These are phyloP conservation scores for Aspergillus wentii DNA, from an alignment of 495 filamentous ascomycete species.

Conservation along the genomic window DNA sequence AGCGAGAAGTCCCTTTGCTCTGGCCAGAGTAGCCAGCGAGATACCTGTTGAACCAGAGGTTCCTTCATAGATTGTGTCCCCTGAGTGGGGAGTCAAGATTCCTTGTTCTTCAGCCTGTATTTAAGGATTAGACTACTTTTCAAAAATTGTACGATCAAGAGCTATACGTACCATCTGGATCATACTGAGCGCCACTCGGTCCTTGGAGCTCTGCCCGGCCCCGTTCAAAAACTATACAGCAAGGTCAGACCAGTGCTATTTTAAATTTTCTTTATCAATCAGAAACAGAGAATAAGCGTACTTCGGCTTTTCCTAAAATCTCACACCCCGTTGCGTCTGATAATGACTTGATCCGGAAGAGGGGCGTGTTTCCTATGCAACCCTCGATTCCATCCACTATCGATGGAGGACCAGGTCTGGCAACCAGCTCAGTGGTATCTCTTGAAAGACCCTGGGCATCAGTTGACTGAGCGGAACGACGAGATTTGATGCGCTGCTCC, in stretches of 20 bases:
- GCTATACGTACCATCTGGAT: constrained; percentile 56
- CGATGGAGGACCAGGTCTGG: constrained; percentile 33
- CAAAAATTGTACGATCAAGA: constrained; percentile 5
- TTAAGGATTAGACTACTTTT: constrained; percentile 7
- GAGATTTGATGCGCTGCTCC: constrained; percentile 49
- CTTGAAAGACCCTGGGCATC: constrained; percentile 1
- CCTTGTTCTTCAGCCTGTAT: constrained; percentile 72
- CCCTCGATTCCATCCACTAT: constrained; percentile 77
- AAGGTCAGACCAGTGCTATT: too few relatives aligned
- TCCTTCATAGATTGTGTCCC: constrained; percentile 95
- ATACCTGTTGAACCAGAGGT: constrained; percentile 94
- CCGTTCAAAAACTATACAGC: constrained; percentile 88
- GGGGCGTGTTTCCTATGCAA: constrained; percentile 89
- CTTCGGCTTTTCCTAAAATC: constrained; percentile 92
- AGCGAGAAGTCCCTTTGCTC: constrained; percentile 83
- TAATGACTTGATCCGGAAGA: constrained; percentile 82
- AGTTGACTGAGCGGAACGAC: constrained; percentile 4
- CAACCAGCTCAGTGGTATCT: constrained; percentile 16
- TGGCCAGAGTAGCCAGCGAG: constrained; percentile 81
- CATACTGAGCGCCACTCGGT: constrained; percentile 87
- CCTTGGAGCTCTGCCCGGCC: constrained; percentile 92
- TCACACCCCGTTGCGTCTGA: constrained; percentile 88
- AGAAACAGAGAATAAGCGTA: constrained; percentile 20
- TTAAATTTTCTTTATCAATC: background rate
- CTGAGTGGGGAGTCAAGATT: constrained; percentile 69